Percentiles rank a stretch among this genome's conserved stretches.
These are phyloP conservation scores for Candida bentonensis DNA, from an alignment of 805 yeast species.

Conservation along the genomic window DNA sequence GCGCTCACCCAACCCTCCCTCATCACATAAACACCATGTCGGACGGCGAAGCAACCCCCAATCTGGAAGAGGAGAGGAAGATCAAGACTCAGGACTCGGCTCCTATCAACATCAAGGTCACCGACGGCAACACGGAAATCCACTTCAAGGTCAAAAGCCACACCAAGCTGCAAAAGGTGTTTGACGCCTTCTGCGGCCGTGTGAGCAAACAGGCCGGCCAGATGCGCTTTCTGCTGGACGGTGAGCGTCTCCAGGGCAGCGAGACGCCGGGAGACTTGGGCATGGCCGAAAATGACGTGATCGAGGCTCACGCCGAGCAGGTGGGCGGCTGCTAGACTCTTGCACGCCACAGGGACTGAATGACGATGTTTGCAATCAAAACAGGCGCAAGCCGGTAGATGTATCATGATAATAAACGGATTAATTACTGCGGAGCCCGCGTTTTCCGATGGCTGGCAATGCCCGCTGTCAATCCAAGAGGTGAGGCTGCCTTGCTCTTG, in stretches of 20 bases:
- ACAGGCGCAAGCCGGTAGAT: too few species aligned
- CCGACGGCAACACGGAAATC: constrained; percentile 88
- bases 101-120: constrained; percentile 85
- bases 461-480: too few species aligned
- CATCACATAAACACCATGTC: too few species aligned
- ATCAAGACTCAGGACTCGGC: constrained; percentile 49
- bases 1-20: too few species aligned
- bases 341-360: too few species aligned
- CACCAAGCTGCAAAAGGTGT: constrained; percentile 83
- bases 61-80: constrained; percentile 9
- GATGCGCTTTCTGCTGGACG: constrained; percentile 83
- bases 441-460: too few species aligned
- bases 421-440: too few species aligned
- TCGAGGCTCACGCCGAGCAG: constrained; percentile 96
- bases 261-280: constrained; percentile 84
- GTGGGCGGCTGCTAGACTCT: constrained; percentile 20
- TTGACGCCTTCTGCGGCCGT: constrained; percentile 97
- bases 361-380: too few species aligned
- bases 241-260: constrained; percentile 74
- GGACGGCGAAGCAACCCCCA: not conserved
- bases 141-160: constrained; percentile 89
- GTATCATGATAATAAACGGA: too few species aligned
- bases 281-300: constrained; percentile 89
- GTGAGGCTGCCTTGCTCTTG: too few species aligned
- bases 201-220: constrained; percentile 80